phyloP scores from a whole-genome alignment of 1,139 yeast species.

The Pichia sp. region DNA sequence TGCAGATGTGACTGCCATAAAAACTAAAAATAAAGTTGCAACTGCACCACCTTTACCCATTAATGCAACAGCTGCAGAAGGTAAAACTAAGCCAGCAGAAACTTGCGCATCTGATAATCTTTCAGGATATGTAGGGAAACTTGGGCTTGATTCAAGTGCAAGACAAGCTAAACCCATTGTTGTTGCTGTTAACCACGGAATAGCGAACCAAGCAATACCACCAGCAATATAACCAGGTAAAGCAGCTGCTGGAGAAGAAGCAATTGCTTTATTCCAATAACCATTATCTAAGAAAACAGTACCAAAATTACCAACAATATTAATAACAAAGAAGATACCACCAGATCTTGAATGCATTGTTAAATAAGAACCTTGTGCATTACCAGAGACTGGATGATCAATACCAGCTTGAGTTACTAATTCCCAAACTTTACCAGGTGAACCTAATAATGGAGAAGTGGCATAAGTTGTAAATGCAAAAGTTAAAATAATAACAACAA shows the following conservation, averaged over 20 bases:
- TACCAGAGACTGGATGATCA: slow-evolving; percentile 28
- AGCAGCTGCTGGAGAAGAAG: slow-evolving; percentile 32
- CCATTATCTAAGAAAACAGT: slow-evolving; percentile 27
- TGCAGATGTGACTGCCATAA: slow-evolving; percentile 45
- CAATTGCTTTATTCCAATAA: slow-evolving; percentile 33
- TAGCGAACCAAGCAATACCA: slow-evolving; percentile 39
- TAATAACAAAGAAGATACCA: slow-evolving; percentile 22
- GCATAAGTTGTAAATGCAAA: slow-evolving; percentile 39
- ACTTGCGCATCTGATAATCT: slow-evolving; percentile 25
- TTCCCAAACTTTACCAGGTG: slow-evolving; percentile 42
- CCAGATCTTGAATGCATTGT: slow-evolving; percentile 36
- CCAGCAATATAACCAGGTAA: slow-evolving; percentile 38
- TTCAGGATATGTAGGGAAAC: slow-evolving; percentile 27
- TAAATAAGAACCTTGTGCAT: slow-evolving; percentile 41
- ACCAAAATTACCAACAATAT: slow-evolving; percentile 22
- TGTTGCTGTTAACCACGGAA: slow-evolving; percentile 39
- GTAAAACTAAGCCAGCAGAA: slow-evolving; percentile 38
- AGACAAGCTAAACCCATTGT: slow-evolving; percentile 35
- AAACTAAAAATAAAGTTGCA: slow-evolving; percentile 40
- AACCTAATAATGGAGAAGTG: slow-evolving; percentile 38
- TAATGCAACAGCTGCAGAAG: slow-evolving; percentile 37
- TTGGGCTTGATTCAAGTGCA: slow-evolving; percentile 33
- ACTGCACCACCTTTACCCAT: slow-evolving; percentile 42
- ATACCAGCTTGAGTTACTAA: slow-evolving; percentile 30
- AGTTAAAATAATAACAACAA: slow-evolving; percentile 23